Base-by-base conservation (phyloP, 495 filamentous ascomycete species). In the Clohesyomyces aquaticus region DNA sequence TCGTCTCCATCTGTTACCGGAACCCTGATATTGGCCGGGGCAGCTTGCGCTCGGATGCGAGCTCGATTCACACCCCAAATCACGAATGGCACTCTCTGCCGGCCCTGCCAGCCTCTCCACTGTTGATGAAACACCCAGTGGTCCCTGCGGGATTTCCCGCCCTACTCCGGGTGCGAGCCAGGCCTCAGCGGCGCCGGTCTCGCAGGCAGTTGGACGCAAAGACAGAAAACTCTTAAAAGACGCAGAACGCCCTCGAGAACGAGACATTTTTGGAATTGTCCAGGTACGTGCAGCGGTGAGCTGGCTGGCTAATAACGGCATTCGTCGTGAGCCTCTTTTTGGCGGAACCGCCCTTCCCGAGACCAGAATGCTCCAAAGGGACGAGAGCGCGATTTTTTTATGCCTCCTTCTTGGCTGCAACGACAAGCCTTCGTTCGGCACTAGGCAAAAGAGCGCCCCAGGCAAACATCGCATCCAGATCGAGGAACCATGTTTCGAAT, bases 381-480 rank as follows among this genome's bases (percentile, higher is more conserved):
- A 32, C 53, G 42, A 55, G 60, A 59, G 66, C 66, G 66, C 61
- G 66, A 65, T 68, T 68, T 68, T 64, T 62, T 43, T 25, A 48
- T 42, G 29, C 49, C 57, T 46, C 12, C 23, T 18, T 8, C 55
- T 64, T 63, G 66, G 54, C 66, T 50, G 60, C 60, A 41, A 27
- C 45, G 54, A 56, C 29, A 43, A 59, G 47, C 63, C 46, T 48
- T n/a, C n/a, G n/a, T 18, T 55, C 55, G 50, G 28, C 32, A 38
- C 32, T 38, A 0, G 18, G 52, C 45, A 49, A 63, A 58, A n/a
- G n/a, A n/a, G n/a, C n/a, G n/a, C n/a, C n/a, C n/a, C n/a, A 0
- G 18, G 52, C 45, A 49, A 63, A 58, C 46, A 58, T 29, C 14
- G 49, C 41, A 41, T 53, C 38, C 12, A 46, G 12, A 16, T 46